phyloP scores from a whole-genome alignment of 495 filamentous ascomycete species.

The Lasiosphaeria miniovina region DNA sequence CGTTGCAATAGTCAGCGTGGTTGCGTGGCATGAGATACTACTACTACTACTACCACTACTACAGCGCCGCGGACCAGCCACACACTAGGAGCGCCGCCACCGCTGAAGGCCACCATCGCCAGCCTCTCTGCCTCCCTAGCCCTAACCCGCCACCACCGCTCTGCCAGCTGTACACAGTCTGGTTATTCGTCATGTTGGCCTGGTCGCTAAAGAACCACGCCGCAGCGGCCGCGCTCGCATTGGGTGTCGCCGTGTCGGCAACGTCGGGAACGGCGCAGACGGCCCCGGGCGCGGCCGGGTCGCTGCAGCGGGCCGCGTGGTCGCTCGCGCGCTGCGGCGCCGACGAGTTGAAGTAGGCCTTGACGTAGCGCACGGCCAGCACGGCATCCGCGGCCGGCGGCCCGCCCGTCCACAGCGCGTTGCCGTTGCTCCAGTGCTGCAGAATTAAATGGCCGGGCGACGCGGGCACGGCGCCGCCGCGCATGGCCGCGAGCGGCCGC shows the following conservation, averaged over 20 bases:
- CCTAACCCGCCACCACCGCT: background rate
- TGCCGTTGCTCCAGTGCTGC: conserved; percentile 77
- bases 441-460: conserved; percentile 61
- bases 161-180: conserved; percentile 41
- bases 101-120: conserved; percentile 14
- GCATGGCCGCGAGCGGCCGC: conserved; percentile 51
- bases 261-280: conserved; percentile 60
- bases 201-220: conserved; percentile 60
- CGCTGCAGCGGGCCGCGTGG: conserved; percentile 46
- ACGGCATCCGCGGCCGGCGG: conserved; percentile 60
- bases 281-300: conserved; percentile 35
- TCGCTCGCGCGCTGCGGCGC: conserved; percentile 40
- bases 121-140: conserved; percentile 2
- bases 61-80: conserved; percentile 22
- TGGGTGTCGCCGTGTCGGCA: conserved; percentile 24
- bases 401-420: conserved; percentile 63
- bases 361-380: conserved; percentile 62
- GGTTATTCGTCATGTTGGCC: conserved; percentile 54
- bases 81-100: conserved; percentile 17
- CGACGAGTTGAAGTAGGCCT: conserved; percentile 76
- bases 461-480: conserved; percentile 51
- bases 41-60: conserved; percentile 3
- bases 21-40: background rate
- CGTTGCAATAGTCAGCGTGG: background rate
- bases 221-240: conserved; percentile 32